Evolutionary conservation across 2,329 filamentous ascomycete genomes (phyloP).

Genomic region (Xylaria sp.): DNA sequence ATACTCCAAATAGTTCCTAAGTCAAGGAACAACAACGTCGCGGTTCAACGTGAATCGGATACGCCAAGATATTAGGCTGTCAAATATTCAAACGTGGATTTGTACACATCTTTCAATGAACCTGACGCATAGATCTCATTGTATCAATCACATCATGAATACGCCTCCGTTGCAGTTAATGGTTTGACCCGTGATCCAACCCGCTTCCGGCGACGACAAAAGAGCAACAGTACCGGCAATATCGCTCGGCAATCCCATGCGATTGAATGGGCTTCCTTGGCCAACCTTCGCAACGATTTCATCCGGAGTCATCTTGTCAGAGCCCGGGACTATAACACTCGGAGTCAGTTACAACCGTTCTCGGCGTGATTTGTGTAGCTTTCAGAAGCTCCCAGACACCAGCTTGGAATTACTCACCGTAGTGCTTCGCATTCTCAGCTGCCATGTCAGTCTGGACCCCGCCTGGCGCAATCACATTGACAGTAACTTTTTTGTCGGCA

Average conservation of each 20-base stretch:
- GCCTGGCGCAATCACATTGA: conserved; percentile 13
- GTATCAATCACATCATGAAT: conserved; percentile 9
- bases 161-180: conserved; percentile 13
- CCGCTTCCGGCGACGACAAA: conserved; percentile 11
- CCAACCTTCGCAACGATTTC: conserved; percentile 1
- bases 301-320: conserved; percentile 9
- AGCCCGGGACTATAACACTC: conserved; percentile 4
- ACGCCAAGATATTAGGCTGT: background rate
- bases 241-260: conserved; percentile 3
- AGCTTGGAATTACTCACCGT: background rate
- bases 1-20: background rate
- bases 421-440: conserved; percentile 8
- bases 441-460: conserved; percentile 19
- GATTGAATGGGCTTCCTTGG: conserved; percentile 2
- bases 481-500: conserved; percentile 7
- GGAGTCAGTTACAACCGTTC: background rate
- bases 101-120: background rate
- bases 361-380: background rate
- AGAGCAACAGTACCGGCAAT: conserved; percentile 11
- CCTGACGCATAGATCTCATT: background rate
- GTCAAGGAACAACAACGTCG: background rate
- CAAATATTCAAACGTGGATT: background rate
- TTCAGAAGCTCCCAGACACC: background rate
- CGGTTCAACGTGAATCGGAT: background rate
- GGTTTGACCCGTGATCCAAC: conserved; percentile 19